Percentiles rank a stretch among this genome's conserved stretches.
Conservation (phyloP, 2,329 filamentous ascomycete species). For the Westerdykella aurantiaca region DNA sequence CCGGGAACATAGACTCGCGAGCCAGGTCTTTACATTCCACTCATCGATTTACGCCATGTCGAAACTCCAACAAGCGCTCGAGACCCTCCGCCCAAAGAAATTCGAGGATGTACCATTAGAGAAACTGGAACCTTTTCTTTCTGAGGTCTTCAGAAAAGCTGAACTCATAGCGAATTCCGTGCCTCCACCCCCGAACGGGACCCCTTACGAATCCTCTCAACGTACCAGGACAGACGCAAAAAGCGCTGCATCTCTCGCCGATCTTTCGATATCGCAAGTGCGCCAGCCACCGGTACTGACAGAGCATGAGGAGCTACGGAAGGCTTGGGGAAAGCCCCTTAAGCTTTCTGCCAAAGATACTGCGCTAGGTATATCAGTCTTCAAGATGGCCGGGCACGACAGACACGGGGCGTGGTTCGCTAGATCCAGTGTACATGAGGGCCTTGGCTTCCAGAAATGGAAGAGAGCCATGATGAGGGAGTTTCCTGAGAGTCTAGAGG, state of each 20-base stretch:
- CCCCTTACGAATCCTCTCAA: conserved; percentile 41
- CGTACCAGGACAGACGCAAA: conserved; percentile 56
- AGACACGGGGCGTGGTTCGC: conserved; percentile 87
- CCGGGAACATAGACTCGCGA: no score
- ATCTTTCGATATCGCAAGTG: conserved; percentile 50
- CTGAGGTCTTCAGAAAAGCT: conserved; percentile 47
- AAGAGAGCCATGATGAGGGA: conserved; percentile 70
- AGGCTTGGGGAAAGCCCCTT: conserved; percentile 79
- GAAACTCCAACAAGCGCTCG: conserved; percentile 43
- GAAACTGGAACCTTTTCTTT: conserved; percentile 38
- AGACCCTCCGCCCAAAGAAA: conserved; percentile 40
- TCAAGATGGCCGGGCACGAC: conserved; percentile 73
- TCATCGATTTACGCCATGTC: conserved; percentile 16
- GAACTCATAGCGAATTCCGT: conserved; percentile 73
- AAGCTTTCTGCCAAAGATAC: conserved; percentile 69
- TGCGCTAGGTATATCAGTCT: conserved; percentile 69
- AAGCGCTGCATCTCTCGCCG: conserved; percentile 45
- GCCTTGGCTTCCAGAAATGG: conserved; percentile 71
- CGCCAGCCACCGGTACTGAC: conserved; percentile 46
- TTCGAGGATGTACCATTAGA: conserved; percentile 43
- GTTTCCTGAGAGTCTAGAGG: conserved; percentile 70
- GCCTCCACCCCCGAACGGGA: conserved; percentile 51
- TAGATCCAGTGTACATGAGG: conserved; percentile 73
- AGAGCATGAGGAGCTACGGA: conserved; percentile 58
- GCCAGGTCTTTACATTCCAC: no score